These are phyloP conservation scores for Zygosaccharomyces sapae DNA, from an alignment of 1,139 yeast species.

Conservation along the genomic window DNA sequence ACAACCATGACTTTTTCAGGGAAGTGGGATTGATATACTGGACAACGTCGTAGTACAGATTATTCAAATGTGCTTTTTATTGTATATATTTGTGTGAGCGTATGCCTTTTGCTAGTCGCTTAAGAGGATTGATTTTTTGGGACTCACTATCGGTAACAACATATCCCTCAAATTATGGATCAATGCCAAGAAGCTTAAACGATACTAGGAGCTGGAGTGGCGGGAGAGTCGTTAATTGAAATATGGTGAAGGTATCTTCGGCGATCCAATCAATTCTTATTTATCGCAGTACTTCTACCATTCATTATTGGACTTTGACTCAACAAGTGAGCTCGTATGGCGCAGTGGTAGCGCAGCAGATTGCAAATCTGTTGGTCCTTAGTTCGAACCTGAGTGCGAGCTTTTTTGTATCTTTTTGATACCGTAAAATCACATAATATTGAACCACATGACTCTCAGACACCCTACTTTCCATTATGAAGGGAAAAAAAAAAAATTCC, in stretches of 20 bases:
- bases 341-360: constrained; percentile 93
- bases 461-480: too few species aligned
- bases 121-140: not conserved
- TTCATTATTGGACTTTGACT: too few species aligned
- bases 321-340: constrained; percentile 53
- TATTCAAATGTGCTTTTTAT: too few species aligned
- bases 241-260: too few species aligned
- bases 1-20: not conserved
- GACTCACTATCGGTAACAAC: not conserved
- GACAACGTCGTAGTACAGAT: not conserved
- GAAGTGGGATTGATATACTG: not conserved
- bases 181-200: too few species aligned
- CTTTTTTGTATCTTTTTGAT: constrained; percentile 37
- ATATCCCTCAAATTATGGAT: not conserved
- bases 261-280: too few species aligned
- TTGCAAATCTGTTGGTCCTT: constrained; percentile 88
- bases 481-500: not conserved
- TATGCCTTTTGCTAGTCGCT: not conserved
- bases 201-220: too few species aligned
- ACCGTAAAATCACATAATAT: too few species aligned
- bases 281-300: too few species aligned
- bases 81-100: not conserved
- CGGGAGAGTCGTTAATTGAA: too few species aligned
- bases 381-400: constrained; percentile 83
- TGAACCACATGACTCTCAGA: too few species aligned